Evolutionary conservation across 345 rosid genomes (phyloP), one percentile per base, ranked within the genome.

Genomic region (Litchi chinensis): DNA sequence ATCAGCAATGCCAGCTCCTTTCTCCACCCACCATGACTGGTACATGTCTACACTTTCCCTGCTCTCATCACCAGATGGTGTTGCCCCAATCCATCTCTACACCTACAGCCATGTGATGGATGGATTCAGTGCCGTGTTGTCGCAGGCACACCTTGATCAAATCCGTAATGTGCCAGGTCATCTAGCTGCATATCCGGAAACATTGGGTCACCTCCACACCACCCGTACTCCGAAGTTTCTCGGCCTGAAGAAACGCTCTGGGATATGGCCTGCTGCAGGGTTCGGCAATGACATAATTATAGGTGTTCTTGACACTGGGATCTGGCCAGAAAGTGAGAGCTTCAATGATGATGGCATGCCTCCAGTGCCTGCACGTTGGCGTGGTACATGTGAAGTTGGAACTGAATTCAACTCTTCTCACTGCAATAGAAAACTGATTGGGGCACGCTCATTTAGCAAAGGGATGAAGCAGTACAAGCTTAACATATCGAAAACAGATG

Each of bases 271-370:
- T 0, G 84, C 82, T 11, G 72, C 82, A 71, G 82, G 70, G 72
- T 88, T 87, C 0, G 89, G 89, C 5, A 77, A 79, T 60, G 88
- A 84, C 43, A 54, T 88, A 26, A 87, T 88, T 64, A 68, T 87
- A 7, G 91, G 87, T 0, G 83, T 90, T 44, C 62, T 90, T 15
- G 89, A 90, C 63, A 50, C 87, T 11, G 86, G 90, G 43, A 83
- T 87, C 63, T 87, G 88, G 89, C 88, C 88, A 0, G 93, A 88
- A 74, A 88, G 90, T 21, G 76, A 86, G 60, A 90, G 88, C 74
- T 88, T 87, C 79, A 71, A 71, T 4, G 88, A 83, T 52, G 56
- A 79, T 5, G 80, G 81, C 65, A 87, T 88, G 89, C 84, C 89
- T 9, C 83, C 84, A 0, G 88, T 86, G 79, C 89, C 89, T 0